phyloP scores from a whole-genome alignment of 176 grass and related monocot species.

The Zoysia pacifica region DNA sequence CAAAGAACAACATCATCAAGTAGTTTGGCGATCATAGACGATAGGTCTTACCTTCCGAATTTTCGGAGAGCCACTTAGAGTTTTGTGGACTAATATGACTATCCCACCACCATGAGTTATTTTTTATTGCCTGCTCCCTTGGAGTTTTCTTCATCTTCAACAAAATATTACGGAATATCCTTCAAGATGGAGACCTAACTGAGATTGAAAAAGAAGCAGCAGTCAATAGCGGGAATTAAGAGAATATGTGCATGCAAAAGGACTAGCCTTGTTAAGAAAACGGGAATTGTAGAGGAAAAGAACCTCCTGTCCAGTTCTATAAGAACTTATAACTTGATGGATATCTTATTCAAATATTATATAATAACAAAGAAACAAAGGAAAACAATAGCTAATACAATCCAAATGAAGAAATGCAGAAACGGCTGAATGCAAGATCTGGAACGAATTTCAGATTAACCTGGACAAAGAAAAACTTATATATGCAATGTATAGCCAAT shows the following conservation, averaged over 20 bases:
- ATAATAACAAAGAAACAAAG: not conserved
- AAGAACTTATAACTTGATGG: not conserved
- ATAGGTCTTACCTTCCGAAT: slow-evolving; percentile 63
- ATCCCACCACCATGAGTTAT: slow-evolving; percentile 87
- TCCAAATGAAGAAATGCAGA: not conserved
- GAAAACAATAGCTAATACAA: not conserved
- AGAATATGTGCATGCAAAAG: slow-evolving; percentile 5
- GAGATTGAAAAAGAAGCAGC: slow-evolving; percentile 32
- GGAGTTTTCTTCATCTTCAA: slow-evolving; percentile 57
- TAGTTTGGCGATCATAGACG: slow-evolving; percentile 10
- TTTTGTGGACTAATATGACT: slow-evolving; percentile 78
- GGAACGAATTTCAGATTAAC: not conserved
- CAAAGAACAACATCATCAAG: not conserved
- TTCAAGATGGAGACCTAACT: slow-evolving; percentile 19
- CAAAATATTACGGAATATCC: slow-evolving; percentile 32
- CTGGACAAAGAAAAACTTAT: not conserved
- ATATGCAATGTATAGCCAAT: slow-evolving; percentile 3
- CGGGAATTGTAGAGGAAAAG: not conserved
- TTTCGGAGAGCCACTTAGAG: slow-evolving; percentile 79
- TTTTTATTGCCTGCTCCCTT: slow-evolving; percentile 48
- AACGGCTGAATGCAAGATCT: slow-evolving; percentile 14
- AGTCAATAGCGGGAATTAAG: slow-evolving; percentile 24
- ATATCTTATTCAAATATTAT: not conserved
- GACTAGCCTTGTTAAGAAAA: slow-evolving; percentile 12
- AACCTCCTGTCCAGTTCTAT: not conserved